Base-by-base conservation (phyloP, 805 yeast genomes). In the Myxozyma neglecta region DNA sequence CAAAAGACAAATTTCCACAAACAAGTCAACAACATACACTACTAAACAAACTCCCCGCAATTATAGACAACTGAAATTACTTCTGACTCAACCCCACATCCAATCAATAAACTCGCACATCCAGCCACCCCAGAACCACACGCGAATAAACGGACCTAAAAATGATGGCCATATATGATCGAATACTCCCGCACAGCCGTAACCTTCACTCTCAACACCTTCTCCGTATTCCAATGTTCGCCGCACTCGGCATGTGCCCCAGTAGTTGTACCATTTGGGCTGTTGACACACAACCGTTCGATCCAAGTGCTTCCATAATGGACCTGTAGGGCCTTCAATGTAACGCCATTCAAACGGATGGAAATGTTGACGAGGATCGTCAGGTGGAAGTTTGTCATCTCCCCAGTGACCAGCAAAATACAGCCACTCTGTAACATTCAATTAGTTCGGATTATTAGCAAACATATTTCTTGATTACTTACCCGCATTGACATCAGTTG, bases 281-380 rank as follows among this genome's bases (percentile, higher is more conserved):
- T 92, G 76, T 72, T 91, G 96, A 72, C 99, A 93, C 0, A 94
- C 85, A 14, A 84, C 81, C 0, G 76, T 73, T 47, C 99, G 79
- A 53, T 80, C 73, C 57, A 94, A 77, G 70, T 90, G 87, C 74
- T 93, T 93, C 58, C 80, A 78, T 56, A 94, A 73, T 0, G 99
- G 99, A 0, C 99, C 99, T 0, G 82, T 77, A 1, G 99, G 99
- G 0, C 99, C 99, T 70, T 89, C 92, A 54, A 94, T 91, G 72
- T 88, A 90, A 67, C 85, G 83, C 89, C 92, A 89, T 68, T 94
- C 96, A 71, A 89, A 90, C 1, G 94, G 86, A 64, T 91, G 88
- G 85, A 92, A 88, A 61, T 78, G 81, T 72, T 94, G 98, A 64
- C 98, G 80, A 8, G 87, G 84, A 72, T 94, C 98, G 0, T 74